These are phyloP conservation scores for Cyclotella choctawhatcheeana DNA, from an alignment of 108 stramenopile genomes.

Conservation along the genomic window DNA sequence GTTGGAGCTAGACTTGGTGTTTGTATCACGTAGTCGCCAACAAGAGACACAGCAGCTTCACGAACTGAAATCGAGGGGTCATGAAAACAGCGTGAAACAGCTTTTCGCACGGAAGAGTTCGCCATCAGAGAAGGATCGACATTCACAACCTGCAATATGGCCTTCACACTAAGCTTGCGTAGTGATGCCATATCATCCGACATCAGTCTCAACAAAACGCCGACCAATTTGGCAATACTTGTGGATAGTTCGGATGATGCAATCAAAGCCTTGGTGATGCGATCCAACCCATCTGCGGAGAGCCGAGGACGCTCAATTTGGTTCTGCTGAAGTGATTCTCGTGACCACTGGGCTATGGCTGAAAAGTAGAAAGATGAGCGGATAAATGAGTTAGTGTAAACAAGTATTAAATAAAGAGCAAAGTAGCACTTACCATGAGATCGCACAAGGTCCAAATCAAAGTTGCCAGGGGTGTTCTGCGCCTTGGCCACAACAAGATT, in stretches of 20 bases:
- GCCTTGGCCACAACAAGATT: constrained; percentile 42
- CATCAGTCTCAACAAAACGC: constrained; percentile 80
- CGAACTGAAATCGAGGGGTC: constrained; percentile 94
- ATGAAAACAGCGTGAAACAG: constrained; percentile 81
- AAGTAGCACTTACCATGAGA: constrained; percentile 20
- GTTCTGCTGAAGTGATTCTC: constrained; percentile 21
- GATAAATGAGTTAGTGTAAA: background rate
- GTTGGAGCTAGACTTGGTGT: constrained; percentile 78
- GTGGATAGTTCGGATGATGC: constrained; percentile 59
- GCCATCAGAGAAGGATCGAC: constrained; percentile 84
- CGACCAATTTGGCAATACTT: constrained; percentile 70
- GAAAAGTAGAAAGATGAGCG: background rate
- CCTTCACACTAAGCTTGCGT: constrained; percentile 86
- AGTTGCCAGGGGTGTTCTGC: constrained; percentile 23
- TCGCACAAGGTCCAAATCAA: constrained; percentile 47
- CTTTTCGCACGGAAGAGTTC: constrained; percentile 64
- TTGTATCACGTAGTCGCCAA: constrained; percentile 88
- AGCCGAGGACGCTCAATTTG: constrained; percentile 29
- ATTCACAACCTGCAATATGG: constrained; percentile 73
- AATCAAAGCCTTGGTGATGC: constrained; percentile 63
- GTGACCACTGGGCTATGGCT: constrained; percentile 60
- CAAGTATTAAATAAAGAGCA: background rate
- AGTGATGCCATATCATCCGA: constrained; percentile 59
- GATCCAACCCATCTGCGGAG: constrained; percentile 72
- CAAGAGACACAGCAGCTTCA: constrained; percentile 91